A percentile compares a stretch with the other conserved stretches of the same genome.
phyloP scores from a whole-genome alignment of 345 rosid species.

The Aegle marmelos region DNA sequence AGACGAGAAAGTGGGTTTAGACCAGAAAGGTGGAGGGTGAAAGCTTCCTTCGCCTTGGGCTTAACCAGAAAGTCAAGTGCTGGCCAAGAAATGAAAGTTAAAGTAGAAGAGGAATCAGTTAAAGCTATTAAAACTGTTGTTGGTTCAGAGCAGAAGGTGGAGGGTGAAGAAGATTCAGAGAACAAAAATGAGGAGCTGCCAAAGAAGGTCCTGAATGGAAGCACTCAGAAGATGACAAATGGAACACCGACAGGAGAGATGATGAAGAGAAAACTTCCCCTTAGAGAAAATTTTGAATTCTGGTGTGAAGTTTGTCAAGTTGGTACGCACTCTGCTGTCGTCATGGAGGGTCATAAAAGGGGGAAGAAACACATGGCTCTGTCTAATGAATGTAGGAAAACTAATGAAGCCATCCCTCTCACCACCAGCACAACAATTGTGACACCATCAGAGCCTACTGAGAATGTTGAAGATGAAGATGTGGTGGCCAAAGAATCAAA shows the following conservation, averaged over 20 bases:
- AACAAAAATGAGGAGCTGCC: constrained; percentile 3
- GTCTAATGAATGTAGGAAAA: constrained; percentile 18
- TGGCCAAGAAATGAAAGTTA: neutral
- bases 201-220: neutral
- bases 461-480: neutral
- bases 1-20: neutral
- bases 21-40: too few relatives aligned
- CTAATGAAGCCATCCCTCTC: constrained; percentile 1
- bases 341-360: constrained; percentile 41
- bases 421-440: neutral
- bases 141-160: neutral
- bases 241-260: neutral
- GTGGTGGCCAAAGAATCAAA: neutral
- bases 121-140: neutral
- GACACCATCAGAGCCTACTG: neutral
- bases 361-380: constrained; percentile 51
- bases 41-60: too few relatives aligned
- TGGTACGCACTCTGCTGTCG: constrained; percentile 25
- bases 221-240: neutral
- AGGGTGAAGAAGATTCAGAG: constrained; percentile 1
- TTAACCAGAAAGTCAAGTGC: too few relatives aligned
- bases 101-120: neutral
- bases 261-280: constrained; percentile 7
- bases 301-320: constrained; percentile 57
- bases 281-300: constrained; percentile 23